Conservation (phyloP, 2,329 filamentous ascomycete genomes). For the Chalaropsis thielavioides region DNA sequence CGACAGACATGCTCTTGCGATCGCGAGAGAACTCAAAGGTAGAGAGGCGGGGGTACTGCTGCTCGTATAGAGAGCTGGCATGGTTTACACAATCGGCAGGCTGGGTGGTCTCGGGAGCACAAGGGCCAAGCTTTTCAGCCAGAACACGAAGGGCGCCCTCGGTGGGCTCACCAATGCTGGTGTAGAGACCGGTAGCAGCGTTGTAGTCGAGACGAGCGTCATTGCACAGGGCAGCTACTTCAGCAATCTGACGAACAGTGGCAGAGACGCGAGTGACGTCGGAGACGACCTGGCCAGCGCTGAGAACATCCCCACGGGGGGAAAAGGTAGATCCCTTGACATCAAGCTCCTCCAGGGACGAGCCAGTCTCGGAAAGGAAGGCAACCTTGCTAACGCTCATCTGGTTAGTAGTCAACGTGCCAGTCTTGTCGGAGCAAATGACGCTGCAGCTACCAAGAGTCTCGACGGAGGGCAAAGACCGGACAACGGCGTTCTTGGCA, state of each 20-base stretch:
- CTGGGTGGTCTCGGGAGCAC: slow-evolving; percentile 40
- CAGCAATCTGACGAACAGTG: slow-evolving; percentile 65
- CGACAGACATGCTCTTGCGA: slow-evolving; percentile 97
- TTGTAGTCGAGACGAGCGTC: slow-evolving; percentile 76
- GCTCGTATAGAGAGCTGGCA: slow-evolving; percentile 74
- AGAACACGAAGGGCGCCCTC: slow-evolving; percentile 84
- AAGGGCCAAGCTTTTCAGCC: slow-evolving; percentile 86
- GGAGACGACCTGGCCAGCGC: slow-evolving; percentile 50
- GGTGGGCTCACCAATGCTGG: slow-evolving; percentile 83
- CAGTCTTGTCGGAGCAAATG: slow-evolving; percentile 98
- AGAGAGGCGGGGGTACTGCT: slow-evolving; percentile 56
- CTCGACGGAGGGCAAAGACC: slow-evolving; percentile 91
- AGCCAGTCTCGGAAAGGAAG: slow-evolving; percentile 60
- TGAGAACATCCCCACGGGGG: slow-evolving; percentile 60
- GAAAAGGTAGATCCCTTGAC: slow-evolving; percentile 89
- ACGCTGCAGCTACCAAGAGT: slow-evolving; percentile 98
- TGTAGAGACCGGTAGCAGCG: slow-evolving; percentile 55
- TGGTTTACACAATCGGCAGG: slow-evolving; percentile 59
- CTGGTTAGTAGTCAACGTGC: slow-evolving; percentile 94
- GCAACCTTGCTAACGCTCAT: slow-evolving; percentile 97
- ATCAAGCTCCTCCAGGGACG: slow-evolving; percentile 67
- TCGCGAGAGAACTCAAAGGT: slow-evolving; percentile 97
- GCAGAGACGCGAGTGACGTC: slow-evolving; percentile 56
- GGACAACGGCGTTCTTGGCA: slow-evolving; percentile 91
- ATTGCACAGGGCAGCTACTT: slow-evolving; percentile 70